These are phyloP conservation scores for Ustilago bromivora DNA, from an alignment of 1,284 basidiomycete species.

Conservation along the genomic window DNA sequence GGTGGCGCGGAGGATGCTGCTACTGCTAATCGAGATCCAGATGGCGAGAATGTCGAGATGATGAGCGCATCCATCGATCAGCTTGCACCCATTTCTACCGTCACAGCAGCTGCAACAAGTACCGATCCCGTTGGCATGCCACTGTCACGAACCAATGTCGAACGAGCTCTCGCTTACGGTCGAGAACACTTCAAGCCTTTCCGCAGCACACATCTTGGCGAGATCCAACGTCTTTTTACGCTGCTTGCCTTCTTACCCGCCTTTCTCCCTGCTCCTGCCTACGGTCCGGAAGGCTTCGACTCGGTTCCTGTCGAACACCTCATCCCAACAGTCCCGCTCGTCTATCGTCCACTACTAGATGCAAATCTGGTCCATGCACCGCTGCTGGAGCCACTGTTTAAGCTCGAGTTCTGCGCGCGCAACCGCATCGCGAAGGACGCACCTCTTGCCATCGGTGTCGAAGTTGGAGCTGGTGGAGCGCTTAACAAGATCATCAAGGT, in stretches of 20 bases:
- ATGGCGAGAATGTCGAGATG: constrained; percentile 57
- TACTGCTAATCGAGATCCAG: constrained; percentile 36
- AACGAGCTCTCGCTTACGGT: constrained; percentile 80
- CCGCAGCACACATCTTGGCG: constrained; percentile 76
- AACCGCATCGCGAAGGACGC: constrained; percentile 88
- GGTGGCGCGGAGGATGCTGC: constrained; percentile 7
- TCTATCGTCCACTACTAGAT: constrained; percentile 56
- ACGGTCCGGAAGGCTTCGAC: constrained; percentile 33
- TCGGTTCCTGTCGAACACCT: constrained; percentile 43
- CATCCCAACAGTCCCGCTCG: constrained; percentile 41
- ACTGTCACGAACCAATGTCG: constrained; percentile 40
- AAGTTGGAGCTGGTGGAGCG: constrained; percentile 89
- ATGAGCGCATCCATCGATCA: constrained; percentile 34
- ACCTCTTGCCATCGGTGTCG: constrained; percentile 85
- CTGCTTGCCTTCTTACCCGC: constrained; percentile 79
- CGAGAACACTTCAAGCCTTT: constrained; percentile 78
- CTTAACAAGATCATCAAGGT: constrained; percentile 91
- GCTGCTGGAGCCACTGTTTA: constrained; percentile 83
- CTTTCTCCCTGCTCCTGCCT: constrained; percentile 33
- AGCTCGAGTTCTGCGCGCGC: constrained; percentile 87
- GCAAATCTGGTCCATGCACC: constrained; percentile 72
- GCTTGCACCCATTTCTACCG: constrained; percentile 4
- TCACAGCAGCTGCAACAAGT: not conserved
- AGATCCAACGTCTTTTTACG: constrained; percentile 82
- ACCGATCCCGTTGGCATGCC: not conserved